phyloP scores from a whole-genome alignment of 345 rosid species.

The Sisymbrium altissimum region DNA sequence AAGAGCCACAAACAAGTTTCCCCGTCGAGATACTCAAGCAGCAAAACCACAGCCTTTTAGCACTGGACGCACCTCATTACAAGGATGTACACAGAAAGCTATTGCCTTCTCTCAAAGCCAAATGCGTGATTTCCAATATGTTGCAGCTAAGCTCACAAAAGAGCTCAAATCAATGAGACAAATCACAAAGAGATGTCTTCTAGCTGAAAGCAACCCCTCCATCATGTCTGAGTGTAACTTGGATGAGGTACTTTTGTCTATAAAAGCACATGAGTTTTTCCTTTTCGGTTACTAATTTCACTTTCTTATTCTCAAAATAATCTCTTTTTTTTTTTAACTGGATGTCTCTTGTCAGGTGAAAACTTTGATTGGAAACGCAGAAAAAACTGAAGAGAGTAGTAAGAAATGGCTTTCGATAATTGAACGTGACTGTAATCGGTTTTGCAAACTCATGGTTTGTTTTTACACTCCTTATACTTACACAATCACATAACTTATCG shows the following conservation, averaged over 20 bases:
- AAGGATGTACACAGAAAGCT: constrained; percentile 62
- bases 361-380: constrained; percentile 47
- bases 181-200: constrained; percentile 47
- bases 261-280: neutral
- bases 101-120: constrained; percentile 73
- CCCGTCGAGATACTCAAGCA: constrained; percentile 25
- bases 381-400: constrained; percentile 59
- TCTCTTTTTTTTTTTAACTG: neutral
- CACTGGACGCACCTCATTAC: constrained; percentile 39
- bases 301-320: neutral
- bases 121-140: constrained; percentile 57
- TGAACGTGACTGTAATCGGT: constrained; percentile 70
- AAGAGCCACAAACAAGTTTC: constrained; percentile 37
- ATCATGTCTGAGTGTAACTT: constrained; percentile 33
- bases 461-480: constrained; percentile 8
- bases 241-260: constrained; percentile 53
- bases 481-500: neutral
- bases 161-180: constrained; percentile 68
- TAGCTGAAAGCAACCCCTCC: constrained; percentile 34
- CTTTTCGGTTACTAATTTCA: neutral
- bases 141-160: constrained; percentile 56
- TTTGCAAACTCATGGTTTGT: constrained; percentile 86
- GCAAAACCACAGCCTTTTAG: constrained; percentile 22
- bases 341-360: constrained; percentile 43
- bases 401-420: constrained; percentile 63